These are phyloP conservation scores for Dioszegia hungarica DNA, from an alignment of 768 basidiomycete genomes.

Conservation along the genomic window DNA sequence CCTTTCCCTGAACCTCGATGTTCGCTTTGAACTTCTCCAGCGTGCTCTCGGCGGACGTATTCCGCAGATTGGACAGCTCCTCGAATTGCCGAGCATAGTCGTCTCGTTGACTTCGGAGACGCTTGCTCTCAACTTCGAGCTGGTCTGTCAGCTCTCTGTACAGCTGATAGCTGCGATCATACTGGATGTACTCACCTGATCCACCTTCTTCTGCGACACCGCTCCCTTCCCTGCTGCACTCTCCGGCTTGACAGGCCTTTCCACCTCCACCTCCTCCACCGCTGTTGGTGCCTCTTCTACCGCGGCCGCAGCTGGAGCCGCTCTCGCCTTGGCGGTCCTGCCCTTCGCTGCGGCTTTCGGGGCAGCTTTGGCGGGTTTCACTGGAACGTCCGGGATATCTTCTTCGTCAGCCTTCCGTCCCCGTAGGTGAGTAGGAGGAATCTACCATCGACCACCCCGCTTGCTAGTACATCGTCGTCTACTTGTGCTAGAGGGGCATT, in stretches of 20 bases:
- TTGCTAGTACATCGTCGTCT: too few species aligned
- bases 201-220: not conserved
- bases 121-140: constrained; percentile 29
- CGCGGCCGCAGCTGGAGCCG: not conserved
- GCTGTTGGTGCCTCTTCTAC: not conserved
- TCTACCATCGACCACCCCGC: too few species aligned
- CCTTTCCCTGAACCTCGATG: constrained; percentile 25
- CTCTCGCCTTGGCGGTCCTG: not conserved
- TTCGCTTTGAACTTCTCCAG: constrained; percentile 42
- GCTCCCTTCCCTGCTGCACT: not conserved
- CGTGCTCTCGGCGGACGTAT: constrained; percentile 22
- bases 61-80: constrained; percentile 30
- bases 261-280: not conserved
- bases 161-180: too few species aligned
- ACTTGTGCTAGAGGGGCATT: constrained; percentile 22
- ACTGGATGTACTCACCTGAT: not conserved
- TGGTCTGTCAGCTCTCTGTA: constrained; percentile 1
- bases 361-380: constrained; percentile 8
- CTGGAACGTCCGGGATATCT: constrained; percentile 11
- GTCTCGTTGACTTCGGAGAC: constrained; percentile 35
- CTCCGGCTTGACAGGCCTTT: not conserved
- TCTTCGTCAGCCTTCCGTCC: too few species aligned
- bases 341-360: constrained; percentile 1
- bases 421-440: too few species aligned
- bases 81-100: constrained; percentile 42